Percentiles rank a stretch among this genome's conserved stretches.
Conservation (phyloP, 768 basidiomycete genomes). For the Strobilomyces confusus region DNA sequence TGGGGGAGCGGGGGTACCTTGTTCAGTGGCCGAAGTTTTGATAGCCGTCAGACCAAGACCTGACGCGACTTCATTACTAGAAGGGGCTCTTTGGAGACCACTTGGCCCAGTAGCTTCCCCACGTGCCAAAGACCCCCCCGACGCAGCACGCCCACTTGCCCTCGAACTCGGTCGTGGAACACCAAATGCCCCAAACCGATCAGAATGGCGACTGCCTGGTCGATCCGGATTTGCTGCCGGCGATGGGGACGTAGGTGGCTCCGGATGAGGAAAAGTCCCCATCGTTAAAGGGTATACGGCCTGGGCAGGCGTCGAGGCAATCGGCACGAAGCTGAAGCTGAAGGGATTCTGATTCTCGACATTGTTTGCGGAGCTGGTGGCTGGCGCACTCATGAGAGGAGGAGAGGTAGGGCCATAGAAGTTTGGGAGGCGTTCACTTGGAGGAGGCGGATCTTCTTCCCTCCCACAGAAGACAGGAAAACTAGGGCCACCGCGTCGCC, state of each 20-base stretch:
- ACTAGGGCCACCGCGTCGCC: constrained; percentile 32
- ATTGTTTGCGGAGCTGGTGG: constrained; percentile 47
- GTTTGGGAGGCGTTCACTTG: constrained; percentile 49
- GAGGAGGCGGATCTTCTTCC: constrained; percentile 44
- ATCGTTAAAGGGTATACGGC: constrained; percentile 36
- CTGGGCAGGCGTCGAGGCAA: constrained; percentile 50
- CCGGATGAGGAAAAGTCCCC: constrained; percentile 34
- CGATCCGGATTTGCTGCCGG: constrained; percentile 31
- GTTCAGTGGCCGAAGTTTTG: constrained; percentile 37
- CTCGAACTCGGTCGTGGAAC: constrained; percentile 37
- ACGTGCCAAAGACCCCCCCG: constrained; percentile 25
- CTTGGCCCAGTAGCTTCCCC: constrained; percentile 25
- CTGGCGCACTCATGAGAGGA: constrained; percentile 30
- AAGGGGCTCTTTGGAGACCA: constrained; percentile 30
- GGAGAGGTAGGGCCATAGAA: constrained; percentile 45
- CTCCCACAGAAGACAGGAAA: constrained; percentile 50
- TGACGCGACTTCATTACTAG: constrained; percentile 46
- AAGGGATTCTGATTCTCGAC: constrained; percentile 55
- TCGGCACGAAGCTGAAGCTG: constrained; percentile 47
- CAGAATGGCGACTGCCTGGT: constrained; percentile 33
- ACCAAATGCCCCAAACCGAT: constrained; percentile 28
- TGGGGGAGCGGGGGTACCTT: constrained; percentile 39
- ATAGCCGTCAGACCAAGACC: constrained; percentile 41
- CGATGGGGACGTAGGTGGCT: constrained; percentile 33
- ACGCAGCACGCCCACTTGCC: constrained; percentile 27